Evolutionary conservation across 441 rosid genomes (phyloP).

Genomic region (Oxalis stricta): DNA sequence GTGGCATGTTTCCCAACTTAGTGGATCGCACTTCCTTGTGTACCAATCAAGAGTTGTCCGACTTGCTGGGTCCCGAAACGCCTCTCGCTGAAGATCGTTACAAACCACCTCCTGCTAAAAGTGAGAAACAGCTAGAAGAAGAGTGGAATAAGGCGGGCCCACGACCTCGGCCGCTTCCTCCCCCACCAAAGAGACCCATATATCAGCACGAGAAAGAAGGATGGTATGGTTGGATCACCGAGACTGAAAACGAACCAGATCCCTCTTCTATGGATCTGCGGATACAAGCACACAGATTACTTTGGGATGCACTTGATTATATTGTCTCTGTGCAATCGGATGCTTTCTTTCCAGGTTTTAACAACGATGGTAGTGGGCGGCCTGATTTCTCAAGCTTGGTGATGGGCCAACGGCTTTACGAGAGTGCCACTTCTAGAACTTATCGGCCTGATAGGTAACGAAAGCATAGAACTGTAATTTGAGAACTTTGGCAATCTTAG

Average conservation of each 20-base stretch:
- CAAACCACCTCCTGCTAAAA: conserved; percentile 42
- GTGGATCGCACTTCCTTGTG: conserved; percentile 75
- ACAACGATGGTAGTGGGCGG: conserved; percentile 78
- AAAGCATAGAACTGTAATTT: conserved; percentile 6
- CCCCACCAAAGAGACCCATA: conserved; percentile 91
- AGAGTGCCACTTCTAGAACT: conserved; percentile 67
- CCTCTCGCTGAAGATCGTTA: conserved; percentile 42
- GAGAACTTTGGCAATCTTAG: conserved; percentile 2
- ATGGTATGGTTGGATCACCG: conserved; percentile 95
- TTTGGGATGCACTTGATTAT: conserved; percentile 97
- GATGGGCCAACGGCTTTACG: conserved; percentile 93
- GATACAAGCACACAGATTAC: conserved; percentile 74
- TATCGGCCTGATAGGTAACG: conserved; percentile 78
- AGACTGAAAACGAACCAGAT: conserved; percentile 64
- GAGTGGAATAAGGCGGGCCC: conserved; percentile 96
- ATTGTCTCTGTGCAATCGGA: conserved; percentile 83
- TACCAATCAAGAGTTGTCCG: conserved; percentile 56
- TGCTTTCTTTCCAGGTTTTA: conserved; percentile 82
- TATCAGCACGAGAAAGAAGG: conserved; percentile 97
- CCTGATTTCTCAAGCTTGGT: conserved; percentile 95
- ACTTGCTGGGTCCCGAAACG: conserved; percentile 75
- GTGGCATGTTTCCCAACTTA: conserved; percentile 73
- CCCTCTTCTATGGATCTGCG: conserved; percentile 68
- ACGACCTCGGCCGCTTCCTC: conserved; percentile 98
- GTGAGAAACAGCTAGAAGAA: conserved; percentile 54